These are phyloP conservation scores for Penicillium waksmanii DNA, from an alignment of 495 filamentous ascomycete species.

Conservation along the genomic window DNA sequence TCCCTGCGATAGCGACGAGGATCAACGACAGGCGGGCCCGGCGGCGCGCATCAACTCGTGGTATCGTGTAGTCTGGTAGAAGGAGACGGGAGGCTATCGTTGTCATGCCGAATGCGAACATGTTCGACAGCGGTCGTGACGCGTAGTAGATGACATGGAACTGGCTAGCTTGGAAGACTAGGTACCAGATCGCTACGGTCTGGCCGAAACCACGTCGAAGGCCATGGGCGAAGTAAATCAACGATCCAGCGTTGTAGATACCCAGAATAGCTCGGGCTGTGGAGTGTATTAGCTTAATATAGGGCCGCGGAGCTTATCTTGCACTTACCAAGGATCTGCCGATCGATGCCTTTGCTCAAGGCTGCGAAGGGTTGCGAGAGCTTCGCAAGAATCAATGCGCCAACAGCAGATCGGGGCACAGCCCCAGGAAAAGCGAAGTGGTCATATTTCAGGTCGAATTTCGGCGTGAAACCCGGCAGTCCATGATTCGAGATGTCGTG, in stretches of 20 bases:
- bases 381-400: conserved; percentile 72
- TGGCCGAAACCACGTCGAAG: conserved; percentile 71
- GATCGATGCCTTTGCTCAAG: conserved; percentile 46
- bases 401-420: conserved; percentile 88
- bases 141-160: conserved; percentile 96
- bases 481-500: conserved; percentile 89
- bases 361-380: conserved; percentile 64
- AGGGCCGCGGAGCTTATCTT: neutral
- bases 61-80: conserved; percentile 57
- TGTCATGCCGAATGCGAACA: conserved; percentile 88
- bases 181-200: conserved; percentile 76
- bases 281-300: conserved; percentile 8
- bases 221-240: conserved; percentile 65
- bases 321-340: conserved; percentile 56
- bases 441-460: conserved; percentile 67
- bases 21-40: conserved; percentile 57
- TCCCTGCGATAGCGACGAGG: conserved; percentile 78
- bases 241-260: conserved; percentile 69
- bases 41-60: neutral
- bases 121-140: conserved; percentile 90
- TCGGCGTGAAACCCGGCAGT: conserved; percentile 62
- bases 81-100: conserved; percentile 73
- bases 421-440: conserved; percentile 90
- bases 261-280: conserved; percentile 79
- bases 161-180: conserved; percentile 79